Evolutionary conservation across 257 asterid genomes (phyloP).

Genomic region (Solanum habrochaites): DNA sequence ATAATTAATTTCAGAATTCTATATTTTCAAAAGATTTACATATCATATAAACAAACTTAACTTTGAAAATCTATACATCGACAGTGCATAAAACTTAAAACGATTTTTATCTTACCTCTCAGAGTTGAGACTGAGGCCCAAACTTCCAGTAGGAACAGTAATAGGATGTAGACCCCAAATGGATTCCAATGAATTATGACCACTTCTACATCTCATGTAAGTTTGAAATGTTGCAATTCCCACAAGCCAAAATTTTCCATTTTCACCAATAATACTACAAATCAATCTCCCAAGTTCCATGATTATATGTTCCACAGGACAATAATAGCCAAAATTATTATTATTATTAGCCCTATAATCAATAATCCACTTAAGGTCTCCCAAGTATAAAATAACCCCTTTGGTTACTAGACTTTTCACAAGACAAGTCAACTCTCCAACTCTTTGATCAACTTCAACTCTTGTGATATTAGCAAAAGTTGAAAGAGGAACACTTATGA

Average conservation of each 20-base stretch:
- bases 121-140: slow-evolving; percentile 48
- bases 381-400: slow-evolving; percentile 70
- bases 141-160: slow-evolving; percentile 51
- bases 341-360: slow-evolving; percentile 28
- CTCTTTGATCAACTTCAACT: slow-evolving; percentile 50
- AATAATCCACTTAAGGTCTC: slow-evolving; percentile 70
- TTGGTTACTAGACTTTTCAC: slow-evolving; percentile 35
- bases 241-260: slow-evolving; percentile 52
- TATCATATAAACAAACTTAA: neutral
- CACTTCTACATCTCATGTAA: slow-evolving; percentile 52
- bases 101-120: slow-evolving; percentile 20
- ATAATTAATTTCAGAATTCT: too few relatives aligned
- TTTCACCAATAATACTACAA: slow-evolving; percentile 28
- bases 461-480: slow-evolving; percentile 40
- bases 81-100: neutral
- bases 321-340: slow-evolving; percentile 21
- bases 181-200: slow-evolving; percentile 47
- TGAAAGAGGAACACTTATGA: slow-evolving; percentile 40
- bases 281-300: slow-evolving; percentile 59
- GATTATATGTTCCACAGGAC: slow-evolving; percentile 70
- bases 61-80: neutral
- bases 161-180: slow-evolving; percentile 72
- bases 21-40: too few relatives aligned
- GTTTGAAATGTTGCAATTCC: slow-evolving; percentile 78
- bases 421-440: slow-evolving; percentile 39